Percentiles rank a stretch among this genome's conserved stretches.
Evolutionary conservation across 768 basidiomycete genomes (phyloP).

Genomic region (Boletus pseudopeckii): DNA sequence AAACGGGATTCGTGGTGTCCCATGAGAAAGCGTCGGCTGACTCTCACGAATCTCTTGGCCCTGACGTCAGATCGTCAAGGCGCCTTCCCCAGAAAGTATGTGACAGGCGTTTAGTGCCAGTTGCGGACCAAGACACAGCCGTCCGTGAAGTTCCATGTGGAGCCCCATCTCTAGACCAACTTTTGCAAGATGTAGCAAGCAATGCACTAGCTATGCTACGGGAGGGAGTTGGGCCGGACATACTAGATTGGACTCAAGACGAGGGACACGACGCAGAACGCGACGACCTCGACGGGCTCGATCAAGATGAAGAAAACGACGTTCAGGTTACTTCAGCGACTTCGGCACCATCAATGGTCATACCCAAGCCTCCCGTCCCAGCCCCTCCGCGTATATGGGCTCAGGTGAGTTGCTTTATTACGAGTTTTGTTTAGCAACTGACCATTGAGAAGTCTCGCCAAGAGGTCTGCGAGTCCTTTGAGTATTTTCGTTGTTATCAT

Average conservation of each 20-base stretch:
- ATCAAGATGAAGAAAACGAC: constrained; percentile 8
- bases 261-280: constrained; percentile 17
- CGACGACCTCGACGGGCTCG: constrained; percentile 2
- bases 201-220: constrained; percentile 8
- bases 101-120: neutral
- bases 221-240: constrained; percentile 4
- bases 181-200: constrained; percentile 16
- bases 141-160: neutral
- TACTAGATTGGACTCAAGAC: constrained; percentile 27
- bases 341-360: neutral
- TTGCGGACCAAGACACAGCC: neutral
- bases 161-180: constrained; percentile 15
- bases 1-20: constrained; percentile 4
- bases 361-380: constrained; percentile 26
- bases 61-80: constrained; percentile 15
- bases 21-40: neutral
- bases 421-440: neutral
- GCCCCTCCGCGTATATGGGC: constrained; percentile 43
- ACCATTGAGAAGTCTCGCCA: constrained; percentile 59
- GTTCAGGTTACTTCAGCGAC: constrained; percentile 14
- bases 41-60: constrained; percentile 12
- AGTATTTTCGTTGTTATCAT: constrained; percentile 69
- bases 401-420: constrained; percentile 29
- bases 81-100: constrained; percentile 22
- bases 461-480: constrained; percentile 78